Evolutionary conservation across 2,329 filamentous ascomycete species (phyloP), one percentile per base, ranked within the genome.

Genomic region (Hymenoscyphus fraxineus): DNA sequence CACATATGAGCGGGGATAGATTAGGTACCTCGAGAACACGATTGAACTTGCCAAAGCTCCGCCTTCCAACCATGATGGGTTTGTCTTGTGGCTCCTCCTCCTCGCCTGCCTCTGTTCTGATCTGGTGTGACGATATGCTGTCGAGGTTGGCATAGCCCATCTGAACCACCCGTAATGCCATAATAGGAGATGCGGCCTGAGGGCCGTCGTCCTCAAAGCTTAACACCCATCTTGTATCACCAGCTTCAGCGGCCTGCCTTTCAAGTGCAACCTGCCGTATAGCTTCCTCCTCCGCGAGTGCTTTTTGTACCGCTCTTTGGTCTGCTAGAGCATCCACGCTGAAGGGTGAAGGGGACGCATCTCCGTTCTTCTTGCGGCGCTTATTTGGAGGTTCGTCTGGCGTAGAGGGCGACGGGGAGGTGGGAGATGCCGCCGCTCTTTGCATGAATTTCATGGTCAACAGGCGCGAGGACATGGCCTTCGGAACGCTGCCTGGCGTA

Each of bases 361-460:
- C 66, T 13, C 55, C 38, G 41, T 72, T 69, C 13, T 82, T 76
- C 73, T 88, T 90, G 68, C 86, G 84, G 69, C 87, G 87, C 77
- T 93, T 93, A 15, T 83, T 72, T 1, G 80, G 77, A n/a, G 79
- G 84, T 19, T 82, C 80, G 22, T 84, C 82, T 59, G 78, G 65
- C 77, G 82, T 73, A 75, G 80, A 74, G 68, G 83, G 76, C 79
- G 62, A 72, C 75, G 66, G 76, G 60, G 77, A 78, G 40, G 67
- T 78, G 75, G 80, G 80, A 59, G 79, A 80, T 31, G 88, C 85
- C 59, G 88, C 89, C 67, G 91, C 90, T 73, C 93, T 86, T 81
- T 96, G 93, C 93, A 97, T 97, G 76, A 97, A 97, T 81, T 96
- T 96, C 93, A 97, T 97, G 44, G 91, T 93, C 74, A 96, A 83